Base-by-base conservation (phyloP, 2,329 filamentous ascomycete genomes). In the Alternaria triticimaculans region DNA sequence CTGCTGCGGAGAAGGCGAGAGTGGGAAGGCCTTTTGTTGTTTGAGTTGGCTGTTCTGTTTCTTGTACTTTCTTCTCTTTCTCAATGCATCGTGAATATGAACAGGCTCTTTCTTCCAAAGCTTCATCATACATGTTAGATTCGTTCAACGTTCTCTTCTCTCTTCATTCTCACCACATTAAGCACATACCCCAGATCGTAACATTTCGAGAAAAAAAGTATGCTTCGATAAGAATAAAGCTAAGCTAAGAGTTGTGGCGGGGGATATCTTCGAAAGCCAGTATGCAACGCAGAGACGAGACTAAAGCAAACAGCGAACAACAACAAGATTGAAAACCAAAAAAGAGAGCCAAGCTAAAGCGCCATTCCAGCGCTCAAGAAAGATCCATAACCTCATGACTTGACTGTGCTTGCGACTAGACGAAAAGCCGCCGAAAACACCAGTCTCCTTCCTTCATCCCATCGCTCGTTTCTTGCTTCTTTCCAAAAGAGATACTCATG, bases 181-280 rank as follows among this genome's bases (percentile, higher is more conserved):
- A 33, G 30, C 14, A 44, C 41, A 14, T 11, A 44, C 6, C 28
- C 30, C 30, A 33, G 3, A 8, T 37, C 18, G 11, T 7, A 8
- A 3, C 2, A 20, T 11, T 12, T 41, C 15, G n/a, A 37, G 15
- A 37, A 9, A 23, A 53, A 18, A 41, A 21, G 37, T 10, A 28
- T 45, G 43, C 50, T 58, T 44, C n/a, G 55, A 59, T 57, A 58
- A 10, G 12, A 55, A 61, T 44, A 51, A 55, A 21, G 57, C 55
- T 51, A 54, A 61, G 50, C 58, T 63, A 60, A 63, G 56, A 58
- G 41, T 20, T 41, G 28, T 33, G 54, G 59, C 53, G 23, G 43
- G 60, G 60, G 62, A 67, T 67, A 61, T 64, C 64, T 65, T 63
- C 37, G 25, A 58, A 56, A 58, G 50, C 53, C 28, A 54, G 55